Evolutionary conservation across 2,329 filamentous ascomycete species (phyloP).

Genomic region (Cercospora citrullina): DNA sequence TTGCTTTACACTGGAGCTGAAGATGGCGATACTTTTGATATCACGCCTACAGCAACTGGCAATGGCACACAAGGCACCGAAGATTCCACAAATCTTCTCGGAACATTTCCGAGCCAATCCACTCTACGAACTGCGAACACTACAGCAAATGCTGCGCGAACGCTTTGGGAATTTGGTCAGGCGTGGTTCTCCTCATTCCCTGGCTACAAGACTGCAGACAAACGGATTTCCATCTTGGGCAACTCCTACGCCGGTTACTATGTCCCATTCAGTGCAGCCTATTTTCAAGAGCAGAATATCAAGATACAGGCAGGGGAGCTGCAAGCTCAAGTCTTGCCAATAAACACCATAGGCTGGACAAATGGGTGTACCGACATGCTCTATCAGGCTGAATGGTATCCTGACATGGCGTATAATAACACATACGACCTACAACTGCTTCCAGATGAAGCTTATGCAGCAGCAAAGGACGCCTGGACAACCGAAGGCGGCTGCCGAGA

Average conservation of each 20-base stretch:
- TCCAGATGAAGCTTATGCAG: conserved; percentile 45
- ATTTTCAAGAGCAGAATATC: conserved; percentile 61
- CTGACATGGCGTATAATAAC: conserved; percentile 60
- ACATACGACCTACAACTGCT: conserved; percentile 63
- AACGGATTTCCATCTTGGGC: conserved; percentile 27
- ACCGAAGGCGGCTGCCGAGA: conserved; percentile 51
- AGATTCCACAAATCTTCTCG: conserved; percentile 30
- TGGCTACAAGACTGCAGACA: conserved; percentile 21
- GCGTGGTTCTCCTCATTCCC: conserved; percentile 43
- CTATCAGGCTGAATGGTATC: conserved; percentile 58
- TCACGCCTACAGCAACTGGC: conserved; percentile 32
- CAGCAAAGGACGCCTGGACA: conserved; percentile 46
- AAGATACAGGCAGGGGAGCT: conserved; percentile 44
- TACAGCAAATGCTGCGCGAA: conserved; percentile 33
- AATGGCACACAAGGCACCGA: conserved; percentile 19
- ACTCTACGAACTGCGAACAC: conserved; percentile 21
- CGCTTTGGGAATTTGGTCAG: conserved; percentile 63
- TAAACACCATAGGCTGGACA: conserved; percentile 64
- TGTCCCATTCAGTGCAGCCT: conserved; percentile 60
- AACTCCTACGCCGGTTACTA: conserved; percentile 56
- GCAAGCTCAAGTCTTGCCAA: conserved; percentile 52
- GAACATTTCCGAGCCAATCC: conserved; percentile 27
- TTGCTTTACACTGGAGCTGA: conserved; percentile 41
- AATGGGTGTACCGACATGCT: conserved; percentile 69
- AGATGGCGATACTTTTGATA: conserved; percentile 29